Conservation (phyloP, 306 rosid species). For the Quillaja saponaria region DNA sequence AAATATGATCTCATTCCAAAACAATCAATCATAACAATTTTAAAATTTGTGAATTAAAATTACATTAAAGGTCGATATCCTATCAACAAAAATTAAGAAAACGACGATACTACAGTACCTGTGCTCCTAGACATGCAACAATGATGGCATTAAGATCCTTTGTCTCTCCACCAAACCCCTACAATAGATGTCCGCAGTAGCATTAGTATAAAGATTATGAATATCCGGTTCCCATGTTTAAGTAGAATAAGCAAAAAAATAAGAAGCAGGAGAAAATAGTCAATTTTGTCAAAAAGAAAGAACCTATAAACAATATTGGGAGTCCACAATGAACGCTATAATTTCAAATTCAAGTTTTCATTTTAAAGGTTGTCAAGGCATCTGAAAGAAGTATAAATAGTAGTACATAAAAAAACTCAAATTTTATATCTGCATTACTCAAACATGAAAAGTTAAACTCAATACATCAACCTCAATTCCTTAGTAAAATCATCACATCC, state of each 20-base stretch:
- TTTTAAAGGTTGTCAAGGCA: slow-evolving; percentile 30
- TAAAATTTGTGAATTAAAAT: no score
- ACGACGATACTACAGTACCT: slow-evolving; percentile 52
- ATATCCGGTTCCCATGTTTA: not conserved
- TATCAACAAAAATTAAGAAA: slow-evolving; percentile 6
- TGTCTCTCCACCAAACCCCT: slow-evolving; percentile 90
- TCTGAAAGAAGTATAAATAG: slow-evolving; percentile 12
- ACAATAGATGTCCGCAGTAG: slow-evolving; percentile 22
- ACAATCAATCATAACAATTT: no score
- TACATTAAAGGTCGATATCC: not conserved
- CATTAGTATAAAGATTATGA: slow-evolving; percentile 25
- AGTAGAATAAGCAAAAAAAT: not conserved
- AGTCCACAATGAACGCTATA: slow-evolving; percentile 85
- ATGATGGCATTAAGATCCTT: slow-evolving; percentile 69
- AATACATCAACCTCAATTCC: slow-evolving; percentile 52
- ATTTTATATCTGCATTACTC: slow-evolving; percentile 11
- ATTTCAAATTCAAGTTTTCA: slow-evolving; percentile 84
- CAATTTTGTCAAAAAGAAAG: slow-evolving; percentile 22
- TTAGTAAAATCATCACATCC: slow-evolving; percentile 71
- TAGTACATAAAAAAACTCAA: slow-evolving; percentile 9
- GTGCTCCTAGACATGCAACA: slow-evolving; percentile 87
- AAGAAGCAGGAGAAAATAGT: not conserved
- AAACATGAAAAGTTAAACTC: slow-evolving; percentile 24
- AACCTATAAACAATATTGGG: slow-evolving; percentile 96
- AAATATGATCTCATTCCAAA: no score